Evolutionary conservation across 768 basidiomycete genomes (phyloP).

Genomic region (Boletus eberwhitei): DNA sequence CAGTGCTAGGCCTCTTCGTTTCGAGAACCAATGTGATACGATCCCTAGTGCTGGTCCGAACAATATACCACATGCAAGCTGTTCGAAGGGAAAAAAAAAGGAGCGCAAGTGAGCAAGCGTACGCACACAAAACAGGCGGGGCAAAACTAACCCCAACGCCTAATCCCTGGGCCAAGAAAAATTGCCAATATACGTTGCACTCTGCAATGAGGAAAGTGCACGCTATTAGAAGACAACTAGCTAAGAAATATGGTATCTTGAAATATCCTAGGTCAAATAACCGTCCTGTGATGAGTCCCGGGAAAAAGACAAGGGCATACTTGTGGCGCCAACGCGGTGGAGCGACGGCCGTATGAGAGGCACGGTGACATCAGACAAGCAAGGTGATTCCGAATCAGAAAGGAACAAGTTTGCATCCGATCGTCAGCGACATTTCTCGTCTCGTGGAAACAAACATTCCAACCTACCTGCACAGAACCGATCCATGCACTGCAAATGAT

Average conservation of each 20-base stretch:
- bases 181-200: slow-evolving; percentile 76
- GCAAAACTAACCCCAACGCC: slow-evolving; percentile 51
- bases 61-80: slow-evolving; percentile 50
- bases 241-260: slow-evolving; percentile 44
- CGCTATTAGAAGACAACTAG: slow-evolving; percentile 48
- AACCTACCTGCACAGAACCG: slow-evolving; percentile 63
- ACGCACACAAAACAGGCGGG: too few relatives aligned
- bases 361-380: neutral
- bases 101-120: too few relatives aligned
- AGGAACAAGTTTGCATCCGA: neutral
- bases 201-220: slow-evolving; percentile 66
- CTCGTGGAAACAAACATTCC: neutral
- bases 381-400: neutral
- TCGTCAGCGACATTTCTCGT: neutral
- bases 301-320: slow-evolving; percentile 63
- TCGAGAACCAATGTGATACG: slow-evolving; percentile 73
- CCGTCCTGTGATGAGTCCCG: slow-evolving; percentile 61
- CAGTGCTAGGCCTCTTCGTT: slow-evolving; percentile 51
- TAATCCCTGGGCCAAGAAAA: slow-evolving; percentile 71
- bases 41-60: slow-evolving; percentile 61
- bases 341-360: neutral
- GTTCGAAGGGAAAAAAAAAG: neutral
- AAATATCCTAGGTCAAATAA: slow-evolving; percentile 74
- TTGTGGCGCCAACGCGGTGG: slow-evolving; percentile 21
- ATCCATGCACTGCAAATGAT: slow-evolving; percentile 67